Percentiles rank a stretch among this genome's conserved stretches.
These are phyloP conservation scores for Macrocybe sp. DNA, from an alignment of 1,284 basidiomycete genomes.

Conservation along the genomic window DNA sequence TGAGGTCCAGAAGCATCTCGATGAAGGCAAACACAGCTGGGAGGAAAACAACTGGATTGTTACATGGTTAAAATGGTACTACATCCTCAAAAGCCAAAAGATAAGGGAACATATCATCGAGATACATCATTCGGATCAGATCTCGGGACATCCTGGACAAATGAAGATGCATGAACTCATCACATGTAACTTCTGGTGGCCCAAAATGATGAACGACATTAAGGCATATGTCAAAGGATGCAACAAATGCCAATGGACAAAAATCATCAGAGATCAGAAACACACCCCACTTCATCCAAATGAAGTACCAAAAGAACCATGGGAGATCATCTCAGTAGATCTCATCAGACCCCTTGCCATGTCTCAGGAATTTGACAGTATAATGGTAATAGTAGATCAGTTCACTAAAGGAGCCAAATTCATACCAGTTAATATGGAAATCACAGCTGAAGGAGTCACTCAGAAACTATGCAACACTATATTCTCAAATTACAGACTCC, in stretches of 20 bases:
- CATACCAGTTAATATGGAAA: slow-evolving; percentile 22
- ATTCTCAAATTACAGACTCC: slow-evolving; percentile 17
- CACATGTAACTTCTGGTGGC: slow-evolving; percentile 28
- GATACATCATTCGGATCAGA: slow-evolving; percentile 21
- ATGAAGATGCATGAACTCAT: slow-evolving; percentile 20
- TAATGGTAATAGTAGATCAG: slow-evolving; percentile 28
- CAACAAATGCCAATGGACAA: background rate
- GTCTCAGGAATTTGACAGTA: slow-evolving; percentile 21
- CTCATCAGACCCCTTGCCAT: slow-evolving; percentile 29
- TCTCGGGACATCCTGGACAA: slow-evolving; percentile 31
- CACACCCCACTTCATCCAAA: background rate
- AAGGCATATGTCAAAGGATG: background rate
- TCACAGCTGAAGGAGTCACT: slow-evolving; percentile 14
- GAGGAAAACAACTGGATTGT: no score
- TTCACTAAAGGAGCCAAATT: slow-evolving; percentile 37
- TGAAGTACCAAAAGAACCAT: background rate
- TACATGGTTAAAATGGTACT: no score
- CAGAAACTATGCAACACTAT: slow-evolving; percentile 20
- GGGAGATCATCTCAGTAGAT: slow-evolving; percentile 11
- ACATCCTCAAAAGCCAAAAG: no score
- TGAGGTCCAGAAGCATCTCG: no score
- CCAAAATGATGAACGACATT: slow-evolving; percentile 12
- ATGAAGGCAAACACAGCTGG: no score
- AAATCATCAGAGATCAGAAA: background rate
- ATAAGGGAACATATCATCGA: slow-evolving; percentile 14